Percentiles rank a stretch among this genome's conserved stretches.
These are phyloP conservation scores for Aspergillus coremiiformis DNA, from an alignment of 495 filamentous ascomycete species.

Conservation along the genomic window DNA sequence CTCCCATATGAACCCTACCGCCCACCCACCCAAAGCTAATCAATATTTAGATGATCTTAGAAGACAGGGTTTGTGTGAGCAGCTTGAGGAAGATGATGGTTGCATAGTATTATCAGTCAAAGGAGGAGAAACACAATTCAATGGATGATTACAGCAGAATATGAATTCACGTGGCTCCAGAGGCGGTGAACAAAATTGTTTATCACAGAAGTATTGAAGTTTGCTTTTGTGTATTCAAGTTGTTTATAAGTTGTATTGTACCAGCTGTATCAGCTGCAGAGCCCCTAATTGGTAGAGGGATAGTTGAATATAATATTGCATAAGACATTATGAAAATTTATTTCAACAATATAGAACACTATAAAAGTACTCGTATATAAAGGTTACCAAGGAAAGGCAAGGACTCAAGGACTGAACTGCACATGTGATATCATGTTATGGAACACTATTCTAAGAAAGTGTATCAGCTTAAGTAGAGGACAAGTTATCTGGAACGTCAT, in stretches of 20 bases:
- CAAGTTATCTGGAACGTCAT: not conserved
- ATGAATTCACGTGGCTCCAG: not conserved
- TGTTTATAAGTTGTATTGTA: too few species aligned
- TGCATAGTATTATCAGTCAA: not conserved
- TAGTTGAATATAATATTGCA: not conserved
- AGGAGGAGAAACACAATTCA: not conserved
- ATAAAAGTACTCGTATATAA: too few species aligned
- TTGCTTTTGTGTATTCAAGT: not conserved
- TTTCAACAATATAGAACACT: too few species aligned
- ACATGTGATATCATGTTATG: too few species aligned
- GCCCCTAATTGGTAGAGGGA: not conserved
- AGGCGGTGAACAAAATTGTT: not conserved
- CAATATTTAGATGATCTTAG: not conserved
- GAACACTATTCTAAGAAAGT: not conserved
- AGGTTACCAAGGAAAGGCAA: too few species aligned
- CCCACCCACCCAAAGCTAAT: not conserved
- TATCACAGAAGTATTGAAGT: not conserved
- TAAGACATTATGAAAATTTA: too few species aligned
- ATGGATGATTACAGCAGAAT: not conserved
- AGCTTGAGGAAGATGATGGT: too few species aligned
- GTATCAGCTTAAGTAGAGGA: not conserved
- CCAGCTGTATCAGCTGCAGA: too few species aligned
- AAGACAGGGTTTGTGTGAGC: too few species aligned
- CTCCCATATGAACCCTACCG: too few species aligned
- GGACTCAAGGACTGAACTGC: too few species aligned